Conservation (phyloP, 2,329 filamentous ascomycete genomes). For the Fusarium udum region DNA sequence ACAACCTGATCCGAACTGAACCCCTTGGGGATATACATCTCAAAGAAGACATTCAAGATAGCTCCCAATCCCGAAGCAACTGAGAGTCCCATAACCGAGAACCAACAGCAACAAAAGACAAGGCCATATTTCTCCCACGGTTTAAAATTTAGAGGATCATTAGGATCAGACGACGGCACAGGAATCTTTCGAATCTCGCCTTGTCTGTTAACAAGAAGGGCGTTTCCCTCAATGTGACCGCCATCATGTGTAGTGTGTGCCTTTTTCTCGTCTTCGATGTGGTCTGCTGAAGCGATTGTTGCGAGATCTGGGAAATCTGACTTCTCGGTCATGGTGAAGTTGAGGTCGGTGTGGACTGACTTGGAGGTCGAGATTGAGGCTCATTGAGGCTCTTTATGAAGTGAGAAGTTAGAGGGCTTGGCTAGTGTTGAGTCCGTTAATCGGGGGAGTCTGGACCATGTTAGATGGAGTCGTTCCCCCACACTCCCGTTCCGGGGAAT, state of each 20-base stretch:
- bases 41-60: conserved; percentile 9
- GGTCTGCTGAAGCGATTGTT: neutral
- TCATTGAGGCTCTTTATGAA: neutral
- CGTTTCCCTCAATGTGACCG: conserved; percentile 11
- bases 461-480: neutral
- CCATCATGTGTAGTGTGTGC: neutral
- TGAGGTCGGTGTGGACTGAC: neutral
- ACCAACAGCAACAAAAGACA: conserved; percentile 18
- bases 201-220: neutral
- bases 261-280: neutral
- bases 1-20: conserved; percentile 5
- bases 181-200: conserved; percentile 17
- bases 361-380: neutral
- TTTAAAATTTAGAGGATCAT: conserved; percentile 7
- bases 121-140: conserved; percentile 16
- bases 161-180: conserved; percentile 2
- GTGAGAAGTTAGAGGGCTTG: neutral
- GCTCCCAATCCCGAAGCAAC: neutral
- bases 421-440: neutral
- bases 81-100: conserved; percentile 14
- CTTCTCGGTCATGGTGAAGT: neutral
- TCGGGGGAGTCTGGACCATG: neutral
- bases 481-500: conserved; percentile 10
- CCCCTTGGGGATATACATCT: conserved; percentile 8
- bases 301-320: neutral